Conservation (phyloP, 371 early-diverging fungal species). For the Mortierella sp. region DNA sequence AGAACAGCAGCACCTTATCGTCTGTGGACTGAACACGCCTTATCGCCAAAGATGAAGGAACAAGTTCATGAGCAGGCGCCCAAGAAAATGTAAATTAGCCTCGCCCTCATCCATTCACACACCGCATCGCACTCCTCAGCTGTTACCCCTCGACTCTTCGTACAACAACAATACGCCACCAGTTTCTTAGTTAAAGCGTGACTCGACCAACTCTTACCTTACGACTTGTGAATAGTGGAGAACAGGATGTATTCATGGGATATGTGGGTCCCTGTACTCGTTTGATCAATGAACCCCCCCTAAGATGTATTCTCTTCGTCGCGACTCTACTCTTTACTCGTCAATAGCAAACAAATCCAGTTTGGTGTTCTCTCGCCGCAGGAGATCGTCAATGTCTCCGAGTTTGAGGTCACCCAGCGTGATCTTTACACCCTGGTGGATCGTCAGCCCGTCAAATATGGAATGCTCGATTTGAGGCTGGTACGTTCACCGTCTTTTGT, state of each 20-base stretch:
- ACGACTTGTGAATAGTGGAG: background rate
- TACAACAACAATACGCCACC: no score
- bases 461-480: constrained; percentile 92
- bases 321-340: background rate
- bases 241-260: background rate
- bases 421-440: constrained; percentile 92
- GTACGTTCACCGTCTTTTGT: constrained; percentile 59
- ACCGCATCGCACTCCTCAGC: no score
- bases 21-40: constrained; percentile 23
- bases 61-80: constrained; percentile 83
- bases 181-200: background rate
- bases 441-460: constrained; percentile 85
- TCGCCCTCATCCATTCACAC: background rate
- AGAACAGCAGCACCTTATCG: constrained; percentile 11
- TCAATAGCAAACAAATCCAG: constrained; percentile 83
- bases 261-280: background rate
- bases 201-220: background rate
- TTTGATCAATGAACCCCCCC: no score
- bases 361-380: constrained; percentile 92
- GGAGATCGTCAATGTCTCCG: constrained; percentile 87
- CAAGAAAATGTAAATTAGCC: constrained; percentile 78
- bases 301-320: background rate
- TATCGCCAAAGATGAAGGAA: constrained; percentile 75
- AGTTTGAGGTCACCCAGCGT: constrained; percentile 91
- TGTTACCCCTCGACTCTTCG: no score